Base-by-base conservation (phyloP, 2,329 filamentous ascomycete species). In the Fusarium chlamydosporum region DNA sequence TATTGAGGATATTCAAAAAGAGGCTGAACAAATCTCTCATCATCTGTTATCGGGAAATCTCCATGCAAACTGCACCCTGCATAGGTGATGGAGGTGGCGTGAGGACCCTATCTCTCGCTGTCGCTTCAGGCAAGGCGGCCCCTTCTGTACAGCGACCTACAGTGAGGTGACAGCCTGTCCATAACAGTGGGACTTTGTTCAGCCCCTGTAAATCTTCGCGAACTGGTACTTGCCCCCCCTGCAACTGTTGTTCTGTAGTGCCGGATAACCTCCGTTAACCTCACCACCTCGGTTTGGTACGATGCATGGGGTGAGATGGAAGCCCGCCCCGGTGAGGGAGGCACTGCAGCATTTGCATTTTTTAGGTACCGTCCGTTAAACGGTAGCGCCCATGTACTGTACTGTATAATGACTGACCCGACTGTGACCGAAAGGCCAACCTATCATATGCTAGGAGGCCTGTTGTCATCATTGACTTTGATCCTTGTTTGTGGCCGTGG, bases 181-280 rank as follows among this genome's bases (percentile, higher is more conserved):
- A 9, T 29, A 9, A 41, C 3, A 41, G 38, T 26, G 38, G 38
- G 23, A 20, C 38, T 42, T 15, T 16, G 15, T 41, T 10, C 33
- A 53, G 23, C 47, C 41, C 63, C 41, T 46, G 56, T 58, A 57
- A 66, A 63, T 55, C 46, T 34, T 52, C 50, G 59, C 37, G 61
- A 50, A 38, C 47, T 46, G 53, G 23, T 23, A 23, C 23, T 23
- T 23, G n/a, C 23, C 23, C 23, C 23, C 23, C 23, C 23, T 23
- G 23, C 6, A 23, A 23, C 23, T 23, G 3, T 11, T 11, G 29
- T 29, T 10, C 51, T 65, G 57, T 62, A 57, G 52, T 50, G 53
- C 48, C 60, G 60, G 60, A 62, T 63, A 56, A 56, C 57, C 61
- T 66, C 67, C 65, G 67, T 69, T 58, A 40, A 37, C 27, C 38